Percentiles rank a stretch among this genome's conserved stretches.
Evolutionary conservation across 768 basidiomycete genomes (phyloP).

Genomic region (Leccinum variicolor): DNA sequence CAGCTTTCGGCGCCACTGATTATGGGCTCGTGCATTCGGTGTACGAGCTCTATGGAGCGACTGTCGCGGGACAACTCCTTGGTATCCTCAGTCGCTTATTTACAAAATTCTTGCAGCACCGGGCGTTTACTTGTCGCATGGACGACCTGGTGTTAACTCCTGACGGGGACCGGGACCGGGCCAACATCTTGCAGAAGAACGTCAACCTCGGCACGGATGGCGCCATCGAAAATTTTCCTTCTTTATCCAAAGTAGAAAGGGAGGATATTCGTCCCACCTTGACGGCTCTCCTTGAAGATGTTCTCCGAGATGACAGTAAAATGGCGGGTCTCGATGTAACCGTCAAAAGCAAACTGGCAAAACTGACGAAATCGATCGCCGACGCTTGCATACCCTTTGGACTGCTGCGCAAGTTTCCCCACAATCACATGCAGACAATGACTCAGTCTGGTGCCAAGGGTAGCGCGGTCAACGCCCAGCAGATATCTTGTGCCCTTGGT

Average conservation of each 20-base stretch:
- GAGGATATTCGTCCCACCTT: constrained; percentile 58
- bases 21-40: constrained; percentile 97
- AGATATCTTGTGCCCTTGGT: constrained; percentile 96
- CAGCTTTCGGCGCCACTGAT: constrained; percentile 93
- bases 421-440: constrained; percentile 99
- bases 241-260: constrained; percentile 49
- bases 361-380: constrained; percentile 87
- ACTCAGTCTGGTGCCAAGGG: constrained; percentile 98
- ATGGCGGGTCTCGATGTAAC: constrained; percentile 97
- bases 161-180: constrained; percentile 69
- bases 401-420: constrained; percentile 89
- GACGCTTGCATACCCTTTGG: constrained; percentile 84
- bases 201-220: constrained; percentile 78
- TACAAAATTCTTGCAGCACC: constrained; percentile 95
- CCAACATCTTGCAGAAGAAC: constrained; percentile 63
- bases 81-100: constrained; percentile 92
- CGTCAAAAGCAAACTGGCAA: constrained; percentile 80
- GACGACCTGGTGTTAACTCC: constrained; percentile 92
- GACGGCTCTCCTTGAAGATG: constrained; percentile 76
- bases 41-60: constrained; percentile 92
- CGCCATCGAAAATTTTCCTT: constrained; percentile 88
- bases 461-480: constrained; percentile 93
- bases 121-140: constrained; percentile 98
- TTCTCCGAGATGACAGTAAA: constrained; percentile 91
- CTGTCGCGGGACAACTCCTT: constrained; percentile 84